phyloP scores from a whole-genome alignment of 768 basidiomycete genomes.

The Tricholomella constricta region DNA sequence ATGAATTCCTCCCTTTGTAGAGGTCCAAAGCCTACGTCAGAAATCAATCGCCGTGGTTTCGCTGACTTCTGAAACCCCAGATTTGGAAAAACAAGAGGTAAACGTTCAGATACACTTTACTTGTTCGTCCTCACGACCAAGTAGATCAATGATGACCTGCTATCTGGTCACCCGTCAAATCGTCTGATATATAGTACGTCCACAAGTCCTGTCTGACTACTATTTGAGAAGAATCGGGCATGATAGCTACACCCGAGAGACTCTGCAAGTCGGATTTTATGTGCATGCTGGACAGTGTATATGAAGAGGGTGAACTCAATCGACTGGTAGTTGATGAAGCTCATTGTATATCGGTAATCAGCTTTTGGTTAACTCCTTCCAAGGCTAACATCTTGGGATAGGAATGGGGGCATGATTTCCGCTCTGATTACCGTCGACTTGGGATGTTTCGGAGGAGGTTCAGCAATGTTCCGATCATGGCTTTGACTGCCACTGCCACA shows the following conservation, averaged over 20 bases:
- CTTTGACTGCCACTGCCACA: conserved; percentile 84
- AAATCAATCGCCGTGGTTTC: conserved; percentile 61
- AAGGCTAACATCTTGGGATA: conserved; percentile 23
- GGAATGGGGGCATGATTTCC: conserved; percentile 89
- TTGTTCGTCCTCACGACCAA: neutral
- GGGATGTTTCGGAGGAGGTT: conserved; percentile 71
- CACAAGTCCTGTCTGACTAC: neutral
- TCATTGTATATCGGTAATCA: conserved; percentile 76
- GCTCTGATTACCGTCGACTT: conserved; percentile 70
- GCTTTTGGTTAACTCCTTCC: neutral
- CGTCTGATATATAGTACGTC: conserved; percentile 72
- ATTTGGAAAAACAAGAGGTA: conserved; percentile 58
- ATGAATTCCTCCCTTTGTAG: conserved; percentile 33
- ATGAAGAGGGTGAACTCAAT: conserved; percentile 61
- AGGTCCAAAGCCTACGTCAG: conserved; percentile 59
- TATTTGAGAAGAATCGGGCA: neutral
- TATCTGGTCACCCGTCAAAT: conserved; percentile 55
- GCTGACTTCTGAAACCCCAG: conserved; percentile 65
- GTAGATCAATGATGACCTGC: conserved; percentile 65
- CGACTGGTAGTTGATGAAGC: conserved; percentile 86
- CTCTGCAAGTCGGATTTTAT: conserved; percentile 58
- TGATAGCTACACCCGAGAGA: conserved; percentile 75
- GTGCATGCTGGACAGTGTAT: conserved; percentile 47
- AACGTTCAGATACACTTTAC: neutral
- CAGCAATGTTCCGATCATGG: conserved; percentile 80